phyloP scores from a whole-genome alignment of 345 rosid species.

The Acer yangbiense region DNA sequence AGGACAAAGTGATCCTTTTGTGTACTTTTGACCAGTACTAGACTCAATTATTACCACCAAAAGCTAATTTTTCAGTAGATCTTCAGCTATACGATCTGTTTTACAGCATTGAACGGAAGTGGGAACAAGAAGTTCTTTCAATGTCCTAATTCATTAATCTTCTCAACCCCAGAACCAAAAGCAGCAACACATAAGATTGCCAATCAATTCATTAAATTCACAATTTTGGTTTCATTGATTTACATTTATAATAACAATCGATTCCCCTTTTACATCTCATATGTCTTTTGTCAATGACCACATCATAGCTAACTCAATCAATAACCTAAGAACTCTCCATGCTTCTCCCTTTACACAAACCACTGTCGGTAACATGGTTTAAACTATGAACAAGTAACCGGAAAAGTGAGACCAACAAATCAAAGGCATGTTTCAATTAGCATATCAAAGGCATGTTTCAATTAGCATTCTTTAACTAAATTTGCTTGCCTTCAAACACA shows the following conservation, averaged over 20 bases:
- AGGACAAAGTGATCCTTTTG: not conserved
- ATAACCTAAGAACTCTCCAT: no score
- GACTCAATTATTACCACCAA: not conserved
- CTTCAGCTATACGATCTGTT: not conserved
- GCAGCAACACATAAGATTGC: not conserved
- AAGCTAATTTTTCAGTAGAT: not conserved
- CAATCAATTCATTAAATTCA: not conserved
- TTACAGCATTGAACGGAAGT: not conserved
- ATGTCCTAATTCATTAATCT: not conserved
- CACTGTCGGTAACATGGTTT: not conserved
- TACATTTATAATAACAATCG: not conserved
- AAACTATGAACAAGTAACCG: not conserved
- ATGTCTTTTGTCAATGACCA: not conserved
- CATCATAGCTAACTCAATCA: not conserved
- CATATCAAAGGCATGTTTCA: not conserved
- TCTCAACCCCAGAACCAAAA: no score
- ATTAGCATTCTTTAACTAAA: not conserved
- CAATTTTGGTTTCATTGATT: not conserved
- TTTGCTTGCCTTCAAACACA: not conserved
- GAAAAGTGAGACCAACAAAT: not conserved
- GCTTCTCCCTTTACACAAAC: not conserved
- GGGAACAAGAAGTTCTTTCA: not conserved
- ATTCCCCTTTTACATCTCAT: not conserved
- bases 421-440: not conserved
- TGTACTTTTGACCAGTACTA: not conserved